phyloP scores from a whole-genome alignment of 2,329 filamentous ascomycete genomes.

The Coniochaeta sp. region DNA sequence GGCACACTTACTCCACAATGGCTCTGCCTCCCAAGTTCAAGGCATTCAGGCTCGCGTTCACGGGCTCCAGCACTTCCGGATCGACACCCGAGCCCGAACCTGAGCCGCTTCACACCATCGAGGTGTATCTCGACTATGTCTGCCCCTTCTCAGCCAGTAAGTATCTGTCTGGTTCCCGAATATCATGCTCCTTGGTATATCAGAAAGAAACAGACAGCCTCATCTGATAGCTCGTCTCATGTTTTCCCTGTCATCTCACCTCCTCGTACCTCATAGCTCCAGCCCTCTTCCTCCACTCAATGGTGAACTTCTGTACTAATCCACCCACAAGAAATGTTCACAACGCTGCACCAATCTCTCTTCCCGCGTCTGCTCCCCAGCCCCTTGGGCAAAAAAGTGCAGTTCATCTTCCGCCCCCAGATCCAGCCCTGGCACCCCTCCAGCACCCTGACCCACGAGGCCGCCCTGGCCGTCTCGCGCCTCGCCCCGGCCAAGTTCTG shows the following conservation, averaged over 20 bases:
- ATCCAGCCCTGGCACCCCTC: constrained; percentile 94
- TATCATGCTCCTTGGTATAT: neutral
- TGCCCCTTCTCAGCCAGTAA: constrained; percentile 61
- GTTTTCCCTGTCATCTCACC: neutral
- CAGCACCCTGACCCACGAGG: constrained; percentile 74
- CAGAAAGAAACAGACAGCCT: neutral
- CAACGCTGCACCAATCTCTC: constrained; percentile 62
- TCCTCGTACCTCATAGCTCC: neutral
- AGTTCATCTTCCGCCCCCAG: constrained; percentile 83
- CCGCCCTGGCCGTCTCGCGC: constrained; percentile 70
- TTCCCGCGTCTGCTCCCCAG: constrained; percentile 56
- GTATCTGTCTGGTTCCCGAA: neutral
- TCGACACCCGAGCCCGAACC: constrained; percentile 26
- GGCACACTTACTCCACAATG: constrained; percentile 38
- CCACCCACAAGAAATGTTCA: constrained; percentile 51
- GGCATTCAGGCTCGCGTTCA: constrained; percentile 57
- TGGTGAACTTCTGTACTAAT: neutral
- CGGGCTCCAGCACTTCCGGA: constrained; percentile 20
- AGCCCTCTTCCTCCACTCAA: neutral
- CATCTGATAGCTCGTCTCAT: neutral
- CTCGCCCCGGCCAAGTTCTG: constrained; percentile 69
- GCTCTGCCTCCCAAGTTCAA: constrained; percentile 72
- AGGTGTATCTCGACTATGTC: constrained; percentile 79
- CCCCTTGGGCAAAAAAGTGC: constrained; percentile 51
- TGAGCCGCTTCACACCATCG: constrained; percentile 49